phyloP scores from a whole-genome alignment of 352 stramenopile genomes.

The Heterotrichella gracilis region DNA sequence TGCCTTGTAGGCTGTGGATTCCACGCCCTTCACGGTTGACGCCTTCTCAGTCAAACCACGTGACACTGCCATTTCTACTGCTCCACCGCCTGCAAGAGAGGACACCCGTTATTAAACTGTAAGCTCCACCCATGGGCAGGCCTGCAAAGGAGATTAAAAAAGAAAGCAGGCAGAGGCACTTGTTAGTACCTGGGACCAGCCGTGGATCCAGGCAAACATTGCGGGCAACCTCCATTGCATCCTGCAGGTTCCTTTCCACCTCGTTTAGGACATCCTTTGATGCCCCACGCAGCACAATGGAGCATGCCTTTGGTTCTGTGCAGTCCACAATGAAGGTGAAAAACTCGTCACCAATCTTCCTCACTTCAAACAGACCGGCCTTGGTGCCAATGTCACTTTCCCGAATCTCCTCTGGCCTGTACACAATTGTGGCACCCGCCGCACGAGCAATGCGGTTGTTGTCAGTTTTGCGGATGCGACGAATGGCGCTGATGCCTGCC shows the following conservation, averaged over 20 bases:
- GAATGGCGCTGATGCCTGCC: conserved; percentile 88
- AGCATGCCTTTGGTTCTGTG: conserved; percentile 83
- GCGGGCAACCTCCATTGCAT: conserved; percentile 94
- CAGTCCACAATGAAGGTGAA: conserved; percentile 97
- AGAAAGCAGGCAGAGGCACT: conserved; percentile 17
- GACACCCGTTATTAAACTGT: not conserved
- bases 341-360: conserved; percentile 68
- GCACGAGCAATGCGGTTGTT: conserved; percentile 92
- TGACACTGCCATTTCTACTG: conserved; percentile 95
- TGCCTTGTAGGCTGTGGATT: conserved; percentile 80
- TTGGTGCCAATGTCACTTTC: conserved; percentile 88
- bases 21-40: conserved; percentile 56
- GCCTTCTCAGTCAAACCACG: conserved; percentile 38
- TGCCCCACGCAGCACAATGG: conserved; percentile 75
- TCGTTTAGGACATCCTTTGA: conserved; percentile 99
- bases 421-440: conserved; percentile 82
- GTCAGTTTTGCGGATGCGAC: conserved; percentile 89
- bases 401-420: conserved; percentile 81
- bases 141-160: not conserved
- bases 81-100: conserved; percentile 57
- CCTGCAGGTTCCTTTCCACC: conserved; percentile 90
- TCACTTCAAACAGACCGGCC: conserved; percentile 88
- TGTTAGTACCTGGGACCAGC: conserved; percentile 68
- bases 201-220: conserved; percentile 93
- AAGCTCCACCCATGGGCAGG: not conserved